Evolutionary conservation across 768 basidiomycete genomes (phyloP), one percentile per base, ranked within the genome.

Genomic region (Paxillus ammoniavirescens): DNA sequence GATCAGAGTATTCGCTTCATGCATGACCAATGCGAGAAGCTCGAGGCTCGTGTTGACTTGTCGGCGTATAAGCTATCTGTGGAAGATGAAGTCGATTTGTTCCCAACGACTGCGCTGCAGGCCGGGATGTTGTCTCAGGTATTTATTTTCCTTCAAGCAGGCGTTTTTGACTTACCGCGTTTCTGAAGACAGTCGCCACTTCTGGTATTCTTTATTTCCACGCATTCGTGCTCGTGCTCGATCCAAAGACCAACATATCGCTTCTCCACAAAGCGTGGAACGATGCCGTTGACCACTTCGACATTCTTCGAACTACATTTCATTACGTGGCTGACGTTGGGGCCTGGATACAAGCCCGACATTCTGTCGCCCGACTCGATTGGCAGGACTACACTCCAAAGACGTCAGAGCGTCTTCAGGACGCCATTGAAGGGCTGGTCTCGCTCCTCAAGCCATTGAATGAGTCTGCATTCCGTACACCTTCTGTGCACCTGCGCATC

Each of bases 111-210:
- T 5, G 68, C 66, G 18, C 65, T 80, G 17, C 79, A 80, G 61
- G 67, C 75, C 14, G 79, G 79, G 10, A 78, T 80, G 77, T 58
- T 80, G 40, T 78, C 78, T 3, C 78, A 80, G 68, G 78, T 77
- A 52, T 52, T 17, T 31, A 12, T 46, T 26, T 50, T 40, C 50
- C 30, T 28, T 41, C 8, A 17, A 36, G 8, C n/a, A 5, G 21
- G 15, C 18, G 9, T 12, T 45, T 37, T 17, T 12, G 10, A n/a
- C 23, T 26, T 15, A 17, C 37, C 3, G 17, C 15, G 12, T 9
- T 42, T 45, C 30, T n/a, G 28, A 49, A 71, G 70, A 71, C 70
- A 14, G 54, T 71, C 3, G 49, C 54, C 13, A 69, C 71, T 35
- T 51, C 55, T 8, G 69, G 70, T 13, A 56, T 55, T 18, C 57